Evolutionary conservation across 371 early-diverging fungal genomes (phyloP), one percentile per base, ranked within the genome.

Genomic region (Actinomucor elegans): DNA sequence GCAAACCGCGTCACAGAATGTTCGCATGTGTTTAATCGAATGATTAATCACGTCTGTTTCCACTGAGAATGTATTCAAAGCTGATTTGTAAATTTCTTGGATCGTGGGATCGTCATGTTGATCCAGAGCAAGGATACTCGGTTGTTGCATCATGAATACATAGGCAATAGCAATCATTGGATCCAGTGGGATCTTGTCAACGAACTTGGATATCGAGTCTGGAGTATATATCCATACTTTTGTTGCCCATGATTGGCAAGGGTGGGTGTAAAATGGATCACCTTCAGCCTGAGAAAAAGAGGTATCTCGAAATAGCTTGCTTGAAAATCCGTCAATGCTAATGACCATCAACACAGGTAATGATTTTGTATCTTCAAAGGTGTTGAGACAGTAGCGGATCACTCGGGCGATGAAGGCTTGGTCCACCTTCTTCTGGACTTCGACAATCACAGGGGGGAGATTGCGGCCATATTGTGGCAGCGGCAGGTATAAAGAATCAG

Each of bases 371-470:
- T 37, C 33, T 41, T 48, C 55, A 26, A 56, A 48, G 2, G 28
- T 21, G 14, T 48, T 43, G 34, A 48, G 35, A 8, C 12, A 48
- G 43, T 49, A 43, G 0, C 21, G 28, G 21, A 56, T 48, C 12
- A 18, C 32, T 34, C 49, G 41, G 11, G 14, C 44, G 29, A 56
- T 18, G 49, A 48, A 56, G 12, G n/a, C 35, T 27, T 56, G 17
- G 18, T 23, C 21, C 14, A 56, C 29, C 31, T 41, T 55, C 9
- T 48, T 42, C 20, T 56, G 42, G 10, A 56, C 35, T 28, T 55
- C 55, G 21, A 41, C 44, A 6, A 56, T 48, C 43, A 48, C 43
- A 34, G 49, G 44, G n/a, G 49, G 42, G 43, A 48, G 49, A 28
- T 56, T 29, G 45, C 15, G 36, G 34, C 45, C 48, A 48, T 40